Base-by-base conservation (phyloP, 768 basidiomycete genomes). In the Pleurotus ostreatus region DNA sequence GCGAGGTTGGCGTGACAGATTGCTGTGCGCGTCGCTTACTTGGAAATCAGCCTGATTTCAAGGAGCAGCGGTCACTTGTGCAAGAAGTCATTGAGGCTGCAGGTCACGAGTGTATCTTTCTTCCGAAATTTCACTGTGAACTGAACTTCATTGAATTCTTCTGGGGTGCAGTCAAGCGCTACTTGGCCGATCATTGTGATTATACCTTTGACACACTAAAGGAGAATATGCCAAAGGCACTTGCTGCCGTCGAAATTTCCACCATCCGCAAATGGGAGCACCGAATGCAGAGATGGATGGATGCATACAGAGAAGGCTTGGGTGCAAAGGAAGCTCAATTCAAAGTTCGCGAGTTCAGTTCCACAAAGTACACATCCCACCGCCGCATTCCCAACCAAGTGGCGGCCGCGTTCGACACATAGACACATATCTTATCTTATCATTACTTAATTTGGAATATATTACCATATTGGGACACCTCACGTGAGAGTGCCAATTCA, bases 181-280 rank as follows among this genome's bases (percentile, higher is more conserved):
- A 59, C 23, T 61, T 68, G 49, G 49, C 56, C 1, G 54, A 66
- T 4, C n/a, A 65, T 23, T 67, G 66, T 57, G 61, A 68, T 64
- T 64, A 63, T 52, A 66, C 65, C 3, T 68, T 66, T 51, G 23
- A 54, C 9, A 63, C 60, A 2, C 58, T 65, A 2, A 55, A 70
- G 56, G 60, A 60, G 39, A 70, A 70, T 48, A 54, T 70, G 53
- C 68, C 61, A 1, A 55, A 61, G 16, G 65, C 64, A 56, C 20
- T 23, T 68, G 57, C 23, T 22, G 66, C 65, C 34, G 62, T 70
- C 45, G 43, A 55, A 55, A 44, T 67, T 26, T 37, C 60, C 13
- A 66, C 68, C 2, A 70, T 74, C 20, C 60, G 67, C 23, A 62
- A 64, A 43, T 75, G 72, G 72, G 69, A 75, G 48, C 67, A 74